Evolutionary conservation across 768 basidiomycete genomes (phyloP), one percentile per base, ranked within the genome.

Genomic region (Zangia roseola): DNA sequence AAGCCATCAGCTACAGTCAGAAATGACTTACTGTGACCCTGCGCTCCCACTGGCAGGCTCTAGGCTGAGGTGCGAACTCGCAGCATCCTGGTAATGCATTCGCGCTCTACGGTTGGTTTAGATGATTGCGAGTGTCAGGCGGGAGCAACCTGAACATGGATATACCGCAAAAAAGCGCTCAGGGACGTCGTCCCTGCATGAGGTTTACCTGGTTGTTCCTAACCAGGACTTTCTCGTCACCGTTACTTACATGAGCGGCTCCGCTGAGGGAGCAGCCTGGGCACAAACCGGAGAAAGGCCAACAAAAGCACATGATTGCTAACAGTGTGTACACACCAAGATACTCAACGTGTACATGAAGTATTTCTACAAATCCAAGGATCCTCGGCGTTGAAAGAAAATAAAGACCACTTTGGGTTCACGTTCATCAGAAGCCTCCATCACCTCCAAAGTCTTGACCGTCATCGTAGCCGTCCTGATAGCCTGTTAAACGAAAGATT

Each of bases 401-500:
- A 19, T 16, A 31, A 23, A 12, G 31, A 25, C 28, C 24, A 16
- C 36, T 21, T 44, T 12, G 10, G 17, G 20, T 13, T 8, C 25
- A 16, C 10, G 26, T 13, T 37, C 31, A 21, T 49, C 43, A 65
- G 36, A 24, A 64, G 25, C 33, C 51, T 1, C 24, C 47, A 16
- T 23, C 59, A 0, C 46, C 45, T 25, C 36, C 50, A 14, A 24
- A 48, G 23, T 25, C 6, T 8, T 49, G 41, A 19, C 54, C 46
- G 33, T 61, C 33, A 10, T 52, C 52, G 9, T 30, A 59, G 10
- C 66, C 70, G 14, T 68, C 34, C 2, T 63, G 37, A 25, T 45
- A 74, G n/a, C 71, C 73, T 73, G 31, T 23, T 14, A 30, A 34
- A 13, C 28, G 47, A 39, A n/a, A 16, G n/a, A n/a, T n/a, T n/a